Evolutionary conservation across 495 filamentous ascomycete genomes (phyloP).

Genomic region (Aspergillus taichungensis): DNA sequence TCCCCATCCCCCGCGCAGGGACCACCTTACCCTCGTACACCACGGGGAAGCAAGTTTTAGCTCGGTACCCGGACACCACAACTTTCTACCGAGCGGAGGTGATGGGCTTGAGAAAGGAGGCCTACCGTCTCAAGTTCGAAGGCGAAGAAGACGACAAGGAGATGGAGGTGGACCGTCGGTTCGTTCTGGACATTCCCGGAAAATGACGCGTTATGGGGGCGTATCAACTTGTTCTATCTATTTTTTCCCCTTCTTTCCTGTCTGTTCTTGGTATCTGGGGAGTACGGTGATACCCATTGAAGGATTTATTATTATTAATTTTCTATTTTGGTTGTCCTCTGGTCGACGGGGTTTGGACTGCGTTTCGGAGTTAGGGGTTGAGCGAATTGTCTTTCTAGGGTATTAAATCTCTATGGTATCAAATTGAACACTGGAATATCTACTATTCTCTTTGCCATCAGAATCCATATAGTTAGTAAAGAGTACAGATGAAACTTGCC

Average conservation of each 20-base stretch:
- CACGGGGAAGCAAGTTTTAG: constrained; percentile 70
- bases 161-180: constrained; percentile 69
- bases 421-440: too few species aligned
- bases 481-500: neutral
- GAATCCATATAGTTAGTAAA: too few species aligned
- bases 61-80: constrained; percentile 83
- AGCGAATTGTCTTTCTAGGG: too few species aligned
- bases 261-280: neutral
- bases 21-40: constrained; percentile 60
- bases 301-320: neutral
- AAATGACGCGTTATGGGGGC: constrained; percentile 21
- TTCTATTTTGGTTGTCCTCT: too few species aligned
- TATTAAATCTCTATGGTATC: too few species aligned
- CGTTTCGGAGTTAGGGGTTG: too few species aligned
- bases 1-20: constrained; percentile 63
- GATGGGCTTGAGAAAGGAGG: constrained; percentile 58
- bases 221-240: neutral
- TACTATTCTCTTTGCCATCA: too few species aligned
- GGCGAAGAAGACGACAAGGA: constrained; percentile 78
- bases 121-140: constrained; percentile 67
- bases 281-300: constrained; percentile 3
- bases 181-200: constrained; percentile 66
- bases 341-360: too few species aligned
- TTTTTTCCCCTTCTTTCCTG: neutral
- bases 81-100: constrained; percentile 97